phyloP scores from a whole-genome alignment of 345 rosid species.

The Eucalyptus brandiana region DNA sequence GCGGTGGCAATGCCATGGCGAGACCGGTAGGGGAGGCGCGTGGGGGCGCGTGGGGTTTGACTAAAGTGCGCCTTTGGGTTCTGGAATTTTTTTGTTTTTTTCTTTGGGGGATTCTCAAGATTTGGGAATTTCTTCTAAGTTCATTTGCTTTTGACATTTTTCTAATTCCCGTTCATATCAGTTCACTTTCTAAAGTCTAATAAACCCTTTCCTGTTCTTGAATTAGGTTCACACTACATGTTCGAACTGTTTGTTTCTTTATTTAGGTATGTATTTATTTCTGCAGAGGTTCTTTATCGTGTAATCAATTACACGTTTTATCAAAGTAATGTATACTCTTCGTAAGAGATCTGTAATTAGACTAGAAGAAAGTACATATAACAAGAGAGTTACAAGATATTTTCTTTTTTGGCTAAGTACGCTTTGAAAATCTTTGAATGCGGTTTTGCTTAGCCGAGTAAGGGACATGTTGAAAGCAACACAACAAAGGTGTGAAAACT shows the following conservation, averaged over 20 bases:
- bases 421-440: background rate
- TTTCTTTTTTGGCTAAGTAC: background rate
- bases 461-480: background rate
- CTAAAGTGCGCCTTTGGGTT: background rate
- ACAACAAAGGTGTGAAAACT: background rate
- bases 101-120: background rate
- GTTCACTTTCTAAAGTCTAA: background rate
- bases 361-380: background rate
- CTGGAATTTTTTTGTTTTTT: background rate
- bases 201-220: background rate
- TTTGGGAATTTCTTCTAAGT: background rate
- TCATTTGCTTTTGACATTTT: background rate
- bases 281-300: background rate
- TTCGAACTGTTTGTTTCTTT: background rate
- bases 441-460: background rate
- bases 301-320: background rate
- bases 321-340: background rate
- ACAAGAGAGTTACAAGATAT: background rate
- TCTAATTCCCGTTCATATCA: background rate
- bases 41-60: background rate
- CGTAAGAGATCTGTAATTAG: background rate
- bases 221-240: background rate
- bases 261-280: background rate
- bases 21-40: background rate
- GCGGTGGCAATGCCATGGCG: background rate